Evolutionary conservation across 2,329 filamentous ascomycete species (phyloP), one percentile per base, ranked within the genome.

Genomic region (Ramularia collo-cygni): DNA sequence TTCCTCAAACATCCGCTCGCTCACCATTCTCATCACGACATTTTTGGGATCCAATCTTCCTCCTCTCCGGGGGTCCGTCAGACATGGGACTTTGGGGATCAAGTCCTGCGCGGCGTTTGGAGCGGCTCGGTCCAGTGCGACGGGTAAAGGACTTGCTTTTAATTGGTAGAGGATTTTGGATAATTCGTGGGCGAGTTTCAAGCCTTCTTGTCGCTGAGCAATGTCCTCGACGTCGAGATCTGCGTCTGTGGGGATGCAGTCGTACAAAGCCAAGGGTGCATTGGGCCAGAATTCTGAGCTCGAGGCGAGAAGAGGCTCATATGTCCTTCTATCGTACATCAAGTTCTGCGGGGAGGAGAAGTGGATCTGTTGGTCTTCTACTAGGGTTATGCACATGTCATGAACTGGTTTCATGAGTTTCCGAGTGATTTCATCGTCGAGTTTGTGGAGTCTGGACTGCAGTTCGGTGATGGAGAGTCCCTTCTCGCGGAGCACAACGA

Each of bases 291-390:
- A 81, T 49, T 94, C 88, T 1, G 72, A 55, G 0, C 62, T 37
- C 4, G 67, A 44, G 2, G 76, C 72, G 16, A 67, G 61, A 12
- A 95, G 67, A 0, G 86, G 83, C 53, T 94, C 85, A 53, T 77
- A 79, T 2, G 68, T 64, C 12, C 88, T 78, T 1, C 74, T 71
- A 60, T 94, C 86, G 77, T 81, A 89, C 17, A 69, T 53, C 3
- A 90, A 60, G 1, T 45, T 37, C 8, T 48, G 48, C 3, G 53
- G 41, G 3, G 34, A 15, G 9, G 39, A 15, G 45, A 48, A 52
- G 41, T 48, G 43, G n/a, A 53, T 42, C 7, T 49, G 24, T 33
- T 54, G 46, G 37, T 56, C 48, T n/a, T 53, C 48, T 6, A 18
- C 10, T 4, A 17, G 10, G 27, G 15, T 17, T 8, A 35, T 21